Base-by-base conservation (phyloP, 108 stramenopile genomes). In the Cyclotella kingstonii region DNA sequence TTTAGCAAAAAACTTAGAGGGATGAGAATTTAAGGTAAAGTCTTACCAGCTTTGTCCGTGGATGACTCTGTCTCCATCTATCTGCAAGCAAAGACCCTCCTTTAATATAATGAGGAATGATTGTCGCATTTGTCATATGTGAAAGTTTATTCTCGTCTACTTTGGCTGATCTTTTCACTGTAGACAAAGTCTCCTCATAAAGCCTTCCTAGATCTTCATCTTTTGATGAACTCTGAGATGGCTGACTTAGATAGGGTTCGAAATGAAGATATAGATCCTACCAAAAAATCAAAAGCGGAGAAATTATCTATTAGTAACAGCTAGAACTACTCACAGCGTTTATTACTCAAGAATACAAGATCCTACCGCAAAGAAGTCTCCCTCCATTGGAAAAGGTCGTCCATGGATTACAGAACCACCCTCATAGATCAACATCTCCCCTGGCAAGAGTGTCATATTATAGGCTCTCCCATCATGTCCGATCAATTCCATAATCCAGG, bases 401-500 rank as follows among this genome's bases (percentile, higher is more conserved):
- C 97, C 97, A 78, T 96, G 97, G 45, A 96, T 78, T 21, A 96
- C 82, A 12, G 91, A 86, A 40, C 86, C 84, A 42, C 82, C 77
- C 66, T 98, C 98, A 66, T 97, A 97, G 21, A 96, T 68, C 8
- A 97, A 73, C 89, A 96, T 82, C 30, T 97, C 95, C 14, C 97
- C 94, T 8, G 85, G 87, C 57, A 84, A 59, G 70, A 96, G 77
- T 6, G 96, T 98, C 6, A 98, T 34, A 70, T 96, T 96, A 63
- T 84, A 70, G 0, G 86, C 90, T 25, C 44, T 58, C 5, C 95
- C 95, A 60, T 93, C 84, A 68, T 96, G 96, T 34, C 81, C 94
- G 42, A 84, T 79, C 18, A 98, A 78, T 70, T 95, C 93, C 25
- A 97, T 42, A 0, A 90, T 84, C 97, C 97, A 98, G 9, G 72